Conservation (phyloP, 768 basidiomycete genomes). For the Favolaschia claudopus region DNA sequence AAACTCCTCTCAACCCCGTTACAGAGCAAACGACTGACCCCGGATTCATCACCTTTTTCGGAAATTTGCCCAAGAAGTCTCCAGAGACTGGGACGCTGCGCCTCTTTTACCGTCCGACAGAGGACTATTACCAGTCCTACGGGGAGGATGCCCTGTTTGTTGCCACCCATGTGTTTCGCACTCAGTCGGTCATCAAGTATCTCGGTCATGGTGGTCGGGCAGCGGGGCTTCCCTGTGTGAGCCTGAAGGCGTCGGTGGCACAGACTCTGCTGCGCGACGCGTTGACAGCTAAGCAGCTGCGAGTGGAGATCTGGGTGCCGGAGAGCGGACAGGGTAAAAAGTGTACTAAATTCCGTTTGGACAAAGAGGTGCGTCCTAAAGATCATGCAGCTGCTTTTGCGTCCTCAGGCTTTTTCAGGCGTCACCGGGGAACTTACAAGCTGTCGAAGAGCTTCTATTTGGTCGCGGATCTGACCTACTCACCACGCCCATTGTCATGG, state of each 20-base stretch:
- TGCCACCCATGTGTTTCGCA: slow-evolving; percentile 83
- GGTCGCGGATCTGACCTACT: slow-evolving; percentile 72
- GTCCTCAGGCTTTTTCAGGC: slow-evolving; percentile 42
- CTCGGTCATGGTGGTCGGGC: slow-evolving; percentile 72
- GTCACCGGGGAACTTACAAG: slow-evolving; percentile 70
- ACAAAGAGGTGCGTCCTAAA: slow-evolving; percentile 70
- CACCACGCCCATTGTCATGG: slow-evolving; percentile 88
- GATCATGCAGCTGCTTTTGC: background rate
- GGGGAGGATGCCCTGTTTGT: slow-evolving; percentile 89
- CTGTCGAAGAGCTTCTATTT: slow-evolving; percentile 88
- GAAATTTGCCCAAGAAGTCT: slow-evolving; percentile 66
- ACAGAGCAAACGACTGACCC: slow-evolving; percentile 74
- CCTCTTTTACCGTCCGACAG: slow-evolving; percentile 75
- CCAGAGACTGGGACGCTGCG: slow-evolving; percentile 85
- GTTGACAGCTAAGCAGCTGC: slow-evolving; percentile 86
- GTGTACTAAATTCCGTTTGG: slow-evolving; percentile 74
- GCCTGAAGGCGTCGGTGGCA: slow-evolving; percentile 77
- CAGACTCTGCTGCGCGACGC: slow-evolving; percentile 88
- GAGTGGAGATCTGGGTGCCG: slow-evolving; percentile 89
- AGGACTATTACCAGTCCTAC: slow-evolving; percentile 85
- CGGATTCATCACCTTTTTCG: slow-evolving; percentile 80
- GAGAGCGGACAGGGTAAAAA: slow-evolving; percentile 81
- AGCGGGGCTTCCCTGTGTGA: slow-evolving; percentile 77
- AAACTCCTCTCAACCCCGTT: background rate
- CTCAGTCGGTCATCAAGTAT: slow-evolving; percentile 92